These are phyloP conservation scores for Ramaria rubella DNA, from an alignment of 768 basidiomycete species.

Conservation along the genomic window DNA sequence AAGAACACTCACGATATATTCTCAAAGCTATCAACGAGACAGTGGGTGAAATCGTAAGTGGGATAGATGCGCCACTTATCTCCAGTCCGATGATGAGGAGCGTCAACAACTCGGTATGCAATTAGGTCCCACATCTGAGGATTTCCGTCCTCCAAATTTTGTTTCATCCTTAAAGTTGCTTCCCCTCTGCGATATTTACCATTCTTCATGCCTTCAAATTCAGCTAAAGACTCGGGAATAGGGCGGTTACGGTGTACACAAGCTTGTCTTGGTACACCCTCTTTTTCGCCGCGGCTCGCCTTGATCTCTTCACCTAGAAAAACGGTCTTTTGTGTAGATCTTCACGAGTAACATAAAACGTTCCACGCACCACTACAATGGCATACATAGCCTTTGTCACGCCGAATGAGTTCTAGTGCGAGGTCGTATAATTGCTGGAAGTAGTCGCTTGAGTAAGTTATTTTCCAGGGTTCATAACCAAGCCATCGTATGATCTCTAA, in stretches of 20 bases:
- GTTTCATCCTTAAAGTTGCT: conserved; percentile 95
- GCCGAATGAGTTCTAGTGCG: conserved; percentile 80
- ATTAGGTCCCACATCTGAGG: conserved; percentile 99
- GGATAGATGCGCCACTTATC: conserved; percentile 97
- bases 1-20: conserved; percentile 82
- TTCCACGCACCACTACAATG: conserved; percentile 81
- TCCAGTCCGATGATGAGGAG: conserved; percentile 88
- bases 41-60: conserved; percentile 98
- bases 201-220: conserved; percentile 89
- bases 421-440: conserved; percentile 82
- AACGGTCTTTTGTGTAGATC: conserved; percentile 1
- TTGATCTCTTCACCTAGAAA: conserved; percentile 85
- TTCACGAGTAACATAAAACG: background rate
- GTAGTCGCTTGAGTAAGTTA: conserved; percentile 98
- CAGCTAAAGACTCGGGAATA: conserved; percentile 74
- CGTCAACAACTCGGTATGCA: conserved; percentile 87
- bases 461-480: conserved; percentile 96
- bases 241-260: conserved; percentile 86
- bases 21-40: conserved; percentile 95
- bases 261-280: conserved; percentile 70
- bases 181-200: conserved; percentile 89
- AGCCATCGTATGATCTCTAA: conserved; percentile 94
- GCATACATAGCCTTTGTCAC: conserved; percentile 92
- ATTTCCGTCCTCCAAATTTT: conserved; percentile 85
- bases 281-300: conserved; percentile 75